These are phyloP conservation scores for Xylogone sp. DNA, from an alignment of 2,329 filamentous ascomycete genomes.

Conservation along the genomic window DNA sequence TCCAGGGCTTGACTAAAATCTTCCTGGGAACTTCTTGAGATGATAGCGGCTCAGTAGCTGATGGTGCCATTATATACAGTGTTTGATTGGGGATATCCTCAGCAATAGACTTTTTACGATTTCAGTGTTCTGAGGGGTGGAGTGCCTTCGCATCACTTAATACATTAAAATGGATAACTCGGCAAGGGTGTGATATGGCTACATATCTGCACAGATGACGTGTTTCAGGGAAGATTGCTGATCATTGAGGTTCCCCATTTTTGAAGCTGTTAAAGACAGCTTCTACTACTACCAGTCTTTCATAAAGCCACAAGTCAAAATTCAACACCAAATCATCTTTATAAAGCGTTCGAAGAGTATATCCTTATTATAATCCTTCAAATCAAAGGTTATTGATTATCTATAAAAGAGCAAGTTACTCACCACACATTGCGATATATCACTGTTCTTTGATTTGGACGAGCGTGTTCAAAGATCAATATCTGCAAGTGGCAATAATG, in stretches of 20 bases:
- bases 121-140: conserved; percentile 1
- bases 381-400: neutral
- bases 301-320: neutral
- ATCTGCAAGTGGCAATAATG: neutral
- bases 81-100: neutral
- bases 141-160: conserved; percentile 1
- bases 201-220: neutral
- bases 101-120: neutral
- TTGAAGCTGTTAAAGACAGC: neutral
- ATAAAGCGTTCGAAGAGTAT: neutral
- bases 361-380: neutral
- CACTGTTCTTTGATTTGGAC: neutral
- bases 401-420: neutral
- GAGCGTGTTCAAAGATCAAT: neutral
- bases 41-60: conserved; percentile 7
- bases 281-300: neutral
- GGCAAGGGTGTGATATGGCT: conserved; percentile 1
- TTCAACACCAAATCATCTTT: neutral
- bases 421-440: neutral
- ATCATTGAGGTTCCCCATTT: neutral
- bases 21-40: conserved; percentile 6
- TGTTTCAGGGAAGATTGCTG: neutral
- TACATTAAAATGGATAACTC: conserved; percentile 2
- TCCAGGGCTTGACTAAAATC: conserved; percentile 28
- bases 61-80: conserved; percentile 22